Evolutionary conservation across 257 asterid genomes (phyloP), one percentile per base, ranked within the genome.

Genomic region (Solanum chilense): DNA sequence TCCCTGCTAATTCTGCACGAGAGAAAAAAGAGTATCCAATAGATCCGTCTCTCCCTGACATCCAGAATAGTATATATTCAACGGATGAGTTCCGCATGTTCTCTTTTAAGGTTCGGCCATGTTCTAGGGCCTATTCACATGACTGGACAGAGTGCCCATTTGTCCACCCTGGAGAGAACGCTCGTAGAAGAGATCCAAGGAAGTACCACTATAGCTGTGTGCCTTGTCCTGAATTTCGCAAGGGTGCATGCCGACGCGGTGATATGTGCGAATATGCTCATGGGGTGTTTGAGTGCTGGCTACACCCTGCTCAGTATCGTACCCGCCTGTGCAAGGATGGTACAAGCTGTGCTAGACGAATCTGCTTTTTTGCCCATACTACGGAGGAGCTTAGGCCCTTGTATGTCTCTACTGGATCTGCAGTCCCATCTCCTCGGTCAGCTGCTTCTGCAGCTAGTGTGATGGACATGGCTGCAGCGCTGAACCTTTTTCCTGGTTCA

Each of bases 131-230:
- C 60, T 97, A 97, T 85, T 96, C 99, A 83, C 99, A 97, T 84
- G 99, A 97, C 86, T 97, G 99, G 99, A 95, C 99, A 0, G 99
- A 95, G 91, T 97, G 99, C 71, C 99, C 99, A 14, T 97, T 97
- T 82, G 99, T 94, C 77, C 99, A 97, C 89, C 99, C 98, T 8
- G 99, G 99, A 16, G 99, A 97, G 87, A 97, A 95, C 83, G 99
- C 99, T 7, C 96, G 99, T 16, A 88, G 99, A 77, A 92, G 99
- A 87, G 99, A 97, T 89, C 99, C 99, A 3, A 90, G 99, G 80
- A 97, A 97, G 90, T 95, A 76, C 87, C 99, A 94, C 84, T 97
- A 97, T 70, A 97, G 99, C 91, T 97, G 99, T 86, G 99, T 97
- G 37, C 99, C 99, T 23, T 97, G 99, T 84, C 98, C 98, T n/a